Base-by-base conservation (phyloP, 805 yeast genomes). In the Candida insectorum region DNA sequence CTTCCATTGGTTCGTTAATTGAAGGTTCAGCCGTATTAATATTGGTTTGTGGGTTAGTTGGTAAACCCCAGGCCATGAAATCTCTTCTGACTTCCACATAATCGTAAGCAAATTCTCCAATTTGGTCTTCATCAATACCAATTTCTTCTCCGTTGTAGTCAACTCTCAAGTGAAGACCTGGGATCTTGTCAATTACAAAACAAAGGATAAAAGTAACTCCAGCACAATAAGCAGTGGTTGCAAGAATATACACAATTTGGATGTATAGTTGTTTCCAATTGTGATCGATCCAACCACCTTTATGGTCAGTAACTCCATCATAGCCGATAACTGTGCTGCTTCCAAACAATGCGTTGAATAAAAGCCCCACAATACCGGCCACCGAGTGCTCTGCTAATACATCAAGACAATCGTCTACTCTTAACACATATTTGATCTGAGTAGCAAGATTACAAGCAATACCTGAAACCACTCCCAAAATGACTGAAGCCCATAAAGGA, bases 81-180 rank as follows among this genome's bases (percentile, higher is more conserved):
- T 89, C 96, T 57, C 97, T 77, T 61, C 97, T 78, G 10, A 91
- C 94, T 67, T 91, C 98, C 37, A 91, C 96, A 55, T 88, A 91
- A 60, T 91, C 97, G 58, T 91, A 91, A n/a, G 97, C 97, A 62
- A 89, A 91, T 62, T 91, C 98, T 32, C 97, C 98, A 47, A 91
- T 85, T 64, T 91, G 96, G 62, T 87, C 95, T 58, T 89, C 97
- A 58, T 91, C 98, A 65, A 89, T 75, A 37, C 98, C 98, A 20
- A 70, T 68, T 43, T 81, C 85, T 59, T 91, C 98, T 15, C 82
- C 96, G 21, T 81, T 80, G 57, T 85, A 94, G 41, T 77, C 71
- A 4, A 87, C 87, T 53, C 97, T 75, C 50, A 93, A 67, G 32
- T 80, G 71, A 49, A 86, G 73, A 11, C 88, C 89, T 5, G 97